Evolutionary conservation across 768 basidiomycete genomes (phyloP).

Genomic region (Suillus plorans): DNA sequence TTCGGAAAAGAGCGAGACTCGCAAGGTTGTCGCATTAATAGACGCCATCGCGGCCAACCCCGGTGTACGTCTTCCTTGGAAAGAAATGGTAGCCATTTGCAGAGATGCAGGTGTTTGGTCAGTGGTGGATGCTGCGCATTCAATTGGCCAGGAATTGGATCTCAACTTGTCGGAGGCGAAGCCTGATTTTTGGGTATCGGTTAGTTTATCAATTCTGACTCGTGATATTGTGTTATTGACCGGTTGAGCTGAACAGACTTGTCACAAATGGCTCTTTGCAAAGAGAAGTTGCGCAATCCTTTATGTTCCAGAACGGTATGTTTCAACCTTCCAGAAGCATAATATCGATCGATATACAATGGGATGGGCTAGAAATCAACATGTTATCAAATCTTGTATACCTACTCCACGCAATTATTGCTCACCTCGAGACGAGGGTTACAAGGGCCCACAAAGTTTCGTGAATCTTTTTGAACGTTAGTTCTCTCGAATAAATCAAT

Average conservation of each 20-base stretch:
- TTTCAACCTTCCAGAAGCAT: background rate
- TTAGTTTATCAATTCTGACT: slow-evolving; percentile 31
- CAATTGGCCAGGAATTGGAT: slow-evolving; percentile 67
- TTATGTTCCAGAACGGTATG: slow-evolving; percentile 66
- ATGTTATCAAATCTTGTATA: slow-evolving; percentile 56
- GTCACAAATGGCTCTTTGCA: slow-evolving; percentile 82
- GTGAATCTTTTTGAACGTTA: slow-evolving; percentile 49
- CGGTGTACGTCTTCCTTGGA: slow-evolving; percentile 67
- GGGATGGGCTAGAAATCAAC: slow-evolving; percentile 51
- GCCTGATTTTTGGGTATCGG: slow-evolving; percentile 81
- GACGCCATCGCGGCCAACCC: slow-evolving; percentile 68
- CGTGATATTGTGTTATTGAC: background rate
- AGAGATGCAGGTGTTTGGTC: slow-evolving; percentile 60
- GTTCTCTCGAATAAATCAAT: background rate
- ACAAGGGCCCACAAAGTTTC: slow-evolving; percentile 37
- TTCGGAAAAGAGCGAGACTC: slow-evolving; percentile 19
- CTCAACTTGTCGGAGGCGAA: slow-evolving; percentile 53
- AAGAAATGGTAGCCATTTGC: slow-evolving; percentile 64
- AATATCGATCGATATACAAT: background rate
- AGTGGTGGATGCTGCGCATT: slow-evolving; percentile 80
- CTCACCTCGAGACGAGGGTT: slow-evolving; percentile 41
- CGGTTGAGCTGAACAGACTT: slow-evolving; percentile 47
- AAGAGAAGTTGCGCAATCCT: slow-evolving; percentile 69
- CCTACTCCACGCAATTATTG: slow-evolving; percentile 56
- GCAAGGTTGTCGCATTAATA: slow-evolving; percentile 64